Conservation (phyloP, 371 early-diverging fungal species). For the Rhizopus microsporus region DNA sequence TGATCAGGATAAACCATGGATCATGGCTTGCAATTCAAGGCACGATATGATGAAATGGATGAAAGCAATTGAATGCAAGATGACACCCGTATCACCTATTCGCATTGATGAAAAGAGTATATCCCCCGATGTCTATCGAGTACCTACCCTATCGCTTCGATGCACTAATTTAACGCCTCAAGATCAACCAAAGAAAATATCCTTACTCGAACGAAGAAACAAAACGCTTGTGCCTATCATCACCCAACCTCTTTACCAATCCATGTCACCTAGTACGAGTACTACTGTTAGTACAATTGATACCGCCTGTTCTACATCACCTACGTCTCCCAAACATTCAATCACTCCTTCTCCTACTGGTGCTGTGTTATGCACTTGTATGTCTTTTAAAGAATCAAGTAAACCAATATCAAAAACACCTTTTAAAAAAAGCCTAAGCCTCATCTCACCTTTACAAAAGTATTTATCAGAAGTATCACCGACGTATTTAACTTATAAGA, state of each 20-base stretch:
- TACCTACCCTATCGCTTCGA: slow-evolving; percentile 19
- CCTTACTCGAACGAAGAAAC: slow-evolving; percentile 23
- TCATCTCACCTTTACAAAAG: no score
- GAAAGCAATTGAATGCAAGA: slow-evolving; percentile 19
- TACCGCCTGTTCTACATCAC: neutral
- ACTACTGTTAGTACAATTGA: neutral
- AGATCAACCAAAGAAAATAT: neutral
- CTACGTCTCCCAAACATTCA: neutral
- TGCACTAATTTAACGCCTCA: slow-evolving; percentile 16
- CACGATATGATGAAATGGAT: slow-evolving; percentile 27
- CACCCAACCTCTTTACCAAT: slow-evolving; percentile 2
- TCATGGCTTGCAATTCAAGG: slow-evolving; percentile 27
- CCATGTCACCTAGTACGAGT: neutral
- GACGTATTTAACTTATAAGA: slow-evolving; percentile 29
- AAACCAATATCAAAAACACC: neutral
- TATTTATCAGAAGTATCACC: slow-evolving; percentile 13
- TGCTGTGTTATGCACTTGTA: slow-evolving; percentile 6
- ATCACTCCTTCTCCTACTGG: slow-evolving; percentile 18
- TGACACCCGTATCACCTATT: neutral
- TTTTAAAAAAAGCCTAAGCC: neutral
- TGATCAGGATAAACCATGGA: slow-evolving; percentile 20
- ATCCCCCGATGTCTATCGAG: slow-evolving; percentile 16
- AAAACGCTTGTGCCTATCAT: slow-evolving; percentile 24
- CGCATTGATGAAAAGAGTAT: neutral
- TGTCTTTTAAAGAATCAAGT: neutral